Conservation (phyloP, 2,329 filamentous ascomycete species). For the Blastomyces silverae region DNA sequence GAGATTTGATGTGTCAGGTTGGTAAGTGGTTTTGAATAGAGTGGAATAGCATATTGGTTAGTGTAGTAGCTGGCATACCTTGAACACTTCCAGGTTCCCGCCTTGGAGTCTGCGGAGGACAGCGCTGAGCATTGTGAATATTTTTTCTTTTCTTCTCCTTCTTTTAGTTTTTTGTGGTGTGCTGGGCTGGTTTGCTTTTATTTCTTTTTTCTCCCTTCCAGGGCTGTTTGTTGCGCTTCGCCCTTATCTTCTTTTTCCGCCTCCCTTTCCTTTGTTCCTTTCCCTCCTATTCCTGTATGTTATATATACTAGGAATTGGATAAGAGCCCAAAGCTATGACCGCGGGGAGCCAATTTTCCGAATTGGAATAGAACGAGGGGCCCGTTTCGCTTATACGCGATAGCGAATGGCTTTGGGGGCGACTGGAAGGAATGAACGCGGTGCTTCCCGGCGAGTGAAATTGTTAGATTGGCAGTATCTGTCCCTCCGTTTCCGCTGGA, state of each 20-base stretch:
- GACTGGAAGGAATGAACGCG: too few relatives aligned
- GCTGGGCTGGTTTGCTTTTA: neutral
- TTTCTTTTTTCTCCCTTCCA: neutral
- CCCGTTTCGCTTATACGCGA: neutral
- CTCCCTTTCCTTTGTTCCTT: neutral
- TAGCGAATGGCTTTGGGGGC: neutral
- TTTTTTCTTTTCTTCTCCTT: neutral
- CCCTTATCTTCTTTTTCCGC: neutral
- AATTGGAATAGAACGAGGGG: neutral
- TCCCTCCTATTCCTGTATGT: neutral
- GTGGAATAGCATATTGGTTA: slow-evolving; percentile 2
- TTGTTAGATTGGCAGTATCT: too few relatives aligned
- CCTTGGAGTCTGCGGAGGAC: slow-evolving; percentile 59
- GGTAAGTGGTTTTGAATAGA: neutral
- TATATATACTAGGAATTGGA: neutral
- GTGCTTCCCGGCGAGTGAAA: too few relatives aligned
- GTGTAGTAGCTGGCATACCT: slow-evolving; percentile 51
- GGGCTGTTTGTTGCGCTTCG: neutral
- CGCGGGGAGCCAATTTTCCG: neutral
- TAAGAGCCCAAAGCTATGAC: neutral
- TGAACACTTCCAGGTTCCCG: slow-evolving; percentile 90
- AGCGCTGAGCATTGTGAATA: slow-evolving; percentile 32
- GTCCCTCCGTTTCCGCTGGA: too few relatives aligned
- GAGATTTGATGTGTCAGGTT: neutral
- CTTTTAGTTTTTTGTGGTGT: neutral